Base-by-base conservation (phyloP, 306 rosid genomes). In the Prunus mira region DNA sequence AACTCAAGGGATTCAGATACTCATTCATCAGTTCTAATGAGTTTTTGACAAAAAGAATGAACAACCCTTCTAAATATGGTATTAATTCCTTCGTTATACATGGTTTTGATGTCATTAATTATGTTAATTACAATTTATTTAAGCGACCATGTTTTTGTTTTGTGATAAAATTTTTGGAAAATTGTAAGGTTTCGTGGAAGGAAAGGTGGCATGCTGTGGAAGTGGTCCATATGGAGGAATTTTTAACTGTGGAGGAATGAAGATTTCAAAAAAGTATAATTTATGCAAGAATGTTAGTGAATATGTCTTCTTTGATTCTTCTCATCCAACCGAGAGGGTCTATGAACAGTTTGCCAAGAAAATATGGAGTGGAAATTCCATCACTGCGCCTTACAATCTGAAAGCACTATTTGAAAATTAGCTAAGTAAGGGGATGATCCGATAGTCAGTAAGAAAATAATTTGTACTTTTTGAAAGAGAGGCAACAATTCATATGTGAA, bases 201-300 rank as follows among this genome's bases (percentile, higher is more conserved):
- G 84, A 22, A 76, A 64, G 24, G 54, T 1, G 6, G 92, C 87
- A 15, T 90, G 91, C 11, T 87, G 92, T 74, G 97, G 93, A n/a
- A 68, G 86, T 60, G 97, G 92, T 0, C 75, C 70, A 15, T 87
- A 63, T 55, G 76, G 87, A 78, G 93, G 89, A 62, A 75, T 67
- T 60, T 55, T 56, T 9, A 91, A 77, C 46, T 89, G 96, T 30
- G 96, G 96, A 32, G 88, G 90, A 7, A 12, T 13, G 24, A 88
- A 70, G 77, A 81, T 65, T 5, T 67, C 68, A 3, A 25, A 46
- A 65, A 85, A 79, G 9, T 83, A 67, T 67, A 57, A 87, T 19
- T 20, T 86, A 14, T 86, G 92, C 71, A 69, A 38, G 55, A 79
- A 78, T 78, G 76, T 68, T 0, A 49, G 6, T 18, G 86, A 88